Conservation (phyloP, 1,284 basidiomycete genomes). For the Wolfiporia cocos region DNA sequence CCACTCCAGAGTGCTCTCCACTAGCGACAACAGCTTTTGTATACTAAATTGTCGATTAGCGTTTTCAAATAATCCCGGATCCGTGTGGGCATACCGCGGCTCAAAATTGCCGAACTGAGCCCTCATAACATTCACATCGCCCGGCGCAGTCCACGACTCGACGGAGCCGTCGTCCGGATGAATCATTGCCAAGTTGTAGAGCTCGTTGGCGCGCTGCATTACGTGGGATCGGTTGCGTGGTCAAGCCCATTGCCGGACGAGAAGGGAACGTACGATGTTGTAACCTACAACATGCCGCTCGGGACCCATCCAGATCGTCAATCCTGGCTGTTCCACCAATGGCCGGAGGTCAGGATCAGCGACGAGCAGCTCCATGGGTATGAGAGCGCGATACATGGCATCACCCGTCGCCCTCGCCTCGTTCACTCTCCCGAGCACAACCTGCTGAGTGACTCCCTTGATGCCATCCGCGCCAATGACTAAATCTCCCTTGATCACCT, state of each 20-base stretch:
- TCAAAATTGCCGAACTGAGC: conserved; percentile 38
- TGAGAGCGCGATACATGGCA: conserved; percentile 41
- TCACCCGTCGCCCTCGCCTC: conserved; percentile 44
- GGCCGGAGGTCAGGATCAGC: conserved; percentile 43
- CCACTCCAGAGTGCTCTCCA: conserved; percentile 38
- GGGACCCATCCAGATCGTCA: conserved; percentile 41
- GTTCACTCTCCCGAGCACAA: conserved; percentile 30
- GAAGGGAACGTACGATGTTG: conserved; percentile 29
- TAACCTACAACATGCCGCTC: conserved; percentile 38
- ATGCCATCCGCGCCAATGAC: conserved; percentile 42
- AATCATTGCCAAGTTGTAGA: conserved; percentile 37
- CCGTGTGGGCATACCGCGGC: conserved; percentile 29
- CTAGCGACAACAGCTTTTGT: conserved; percentile 32
- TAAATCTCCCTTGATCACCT: conserved; percentile 33
- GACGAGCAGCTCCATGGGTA: conserved; percentile 40
- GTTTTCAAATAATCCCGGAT: neutral
- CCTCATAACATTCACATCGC: conserved; percentile 39
- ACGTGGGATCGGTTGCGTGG: too few relatives aligned
- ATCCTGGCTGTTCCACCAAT: conserved; percentile 33
- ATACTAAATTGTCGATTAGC: conserved; percentile 16
- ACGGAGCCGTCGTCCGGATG: conserved; percentile 40
- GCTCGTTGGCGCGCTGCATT: conserved; percentile 32
- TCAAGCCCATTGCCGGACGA: too few relatives aligned
- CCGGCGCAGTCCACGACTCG: conserved; percentile 39
- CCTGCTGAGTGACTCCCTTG: conserved; percentile 44